Conservation (phyloP, 208 protist genomes). For the Trypanosoma rangeli region DNA sequence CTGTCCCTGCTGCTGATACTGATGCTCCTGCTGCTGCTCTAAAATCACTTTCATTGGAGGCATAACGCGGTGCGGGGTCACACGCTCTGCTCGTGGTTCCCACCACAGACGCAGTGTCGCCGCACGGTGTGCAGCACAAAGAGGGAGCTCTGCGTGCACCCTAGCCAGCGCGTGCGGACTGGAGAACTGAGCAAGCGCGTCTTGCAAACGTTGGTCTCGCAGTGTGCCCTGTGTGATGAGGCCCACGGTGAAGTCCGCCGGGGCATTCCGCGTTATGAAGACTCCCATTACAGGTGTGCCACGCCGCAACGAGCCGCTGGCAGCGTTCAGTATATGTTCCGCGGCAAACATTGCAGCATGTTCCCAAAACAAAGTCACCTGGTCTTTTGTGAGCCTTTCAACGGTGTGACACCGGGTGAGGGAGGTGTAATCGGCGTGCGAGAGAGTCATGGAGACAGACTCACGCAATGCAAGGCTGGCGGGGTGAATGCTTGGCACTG, state of each 20-base stretch:
- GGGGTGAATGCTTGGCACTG: background rate
- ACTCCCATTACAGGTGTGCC: constrained; percentile 32
- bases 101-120: constrained; percentile 57
- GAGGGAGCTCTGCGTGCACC: constrained; percentile 32
- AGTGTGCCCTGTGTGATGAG: constrained; percentile 39
- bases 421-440: constrained; percentile 35
- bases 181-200: constrained; percentile 30
- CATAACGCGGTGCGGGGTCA: constrained; percentile 43
- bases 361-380: constrained; percentile 31
- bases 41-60: constrained; percentile 52
- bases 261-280: constrained; percentile 35
- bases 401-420: constrained; percentile 48
- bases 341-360: constrained; percentile 22
- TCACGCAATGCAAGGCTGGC: constrained; percentile 10
- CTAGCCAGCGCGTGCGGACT: constrained; percentile 14
- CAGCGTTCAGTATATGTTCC: constrained; percentile 14
- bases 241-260: constrained; percentile 34
- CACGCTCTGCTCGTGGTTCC: constrained; percentile 42
- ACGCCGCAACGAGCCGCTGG: background rate
- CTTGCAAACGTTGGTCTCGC: constrained; percentile 13
- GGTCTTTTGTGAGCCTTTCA: constrained; percentile 16
- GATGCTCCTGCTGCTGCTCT: constrained; percentile 23
- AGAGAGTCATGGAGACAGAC: constrained; percentile 47
- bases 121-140: constrained; percentile 45
- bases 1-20: background rate